Evolutionary conservation across 495 filamentous ascomycete genomes (phyloP).

Genomic region (Beverwykella pulmonaria): DNA sequence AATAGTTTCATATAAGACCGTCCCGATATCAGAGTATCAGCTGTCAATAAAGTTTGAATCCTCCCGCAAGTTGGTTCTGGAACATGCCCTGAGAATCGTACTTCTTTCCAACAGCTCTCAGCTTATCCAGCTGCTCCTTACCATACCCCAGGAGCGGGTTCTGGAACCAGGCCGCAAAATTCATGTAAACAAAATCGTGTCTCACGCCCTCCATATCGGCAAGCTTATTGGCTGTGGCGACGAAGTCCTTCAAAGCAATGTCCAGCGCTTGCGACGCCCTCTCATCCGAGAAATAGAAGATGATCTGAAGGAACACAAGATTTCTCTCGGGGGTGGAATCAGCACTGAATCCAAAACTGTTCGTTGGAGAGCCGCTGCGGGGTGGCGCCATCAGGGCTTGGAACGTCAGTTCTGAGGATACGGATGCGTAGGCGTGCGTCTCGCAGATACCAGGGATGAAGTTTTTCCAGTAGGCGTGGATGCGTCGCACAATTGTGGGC

Average conservation of each 20-base stretch:
- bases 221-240: conserved; percentile 23
- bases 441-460: conserved; percentile 6
- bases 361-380: background rate
- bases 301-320: conserved; percentile 23
- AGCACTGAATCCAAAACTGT: conserved; percentile 11
- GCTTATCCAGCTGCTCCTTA: conserved; percentile 1
- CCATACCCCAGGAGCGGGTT: conserved; percentile 46
- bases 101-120: conserved; percentile 37
- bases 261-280: conserved; percentile 22
- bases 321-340: conserved; percentile 9
- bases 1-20: no score
- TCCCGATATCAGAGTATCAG: no score
- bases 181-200: conserved; percentile 61
- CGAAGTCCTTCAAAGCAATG: conserved; percentile 33
- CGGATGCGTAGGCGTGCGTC: background rate
- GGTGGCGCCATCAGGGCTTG: conserved; percentile 16
- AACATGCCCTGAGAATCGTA: conserved; percentile 46
- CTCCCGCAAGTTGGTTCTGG: conserved; percentile 41
- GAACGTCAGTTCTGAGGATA: conserved; percentile 14
- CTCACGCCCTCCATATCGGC: conserved; percentile 20
- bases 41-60: conserved; percentile 48
- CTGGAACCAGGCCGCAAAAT: conserved; percentile 46
- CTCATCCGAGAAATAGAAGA: background rate
- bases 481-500: conserved; percentile 13
- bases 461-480: conserved; percentile 16